Base-by-base conservation (phyloP, 139 green algal species). In the Desmodesmus armatus region DNA sequence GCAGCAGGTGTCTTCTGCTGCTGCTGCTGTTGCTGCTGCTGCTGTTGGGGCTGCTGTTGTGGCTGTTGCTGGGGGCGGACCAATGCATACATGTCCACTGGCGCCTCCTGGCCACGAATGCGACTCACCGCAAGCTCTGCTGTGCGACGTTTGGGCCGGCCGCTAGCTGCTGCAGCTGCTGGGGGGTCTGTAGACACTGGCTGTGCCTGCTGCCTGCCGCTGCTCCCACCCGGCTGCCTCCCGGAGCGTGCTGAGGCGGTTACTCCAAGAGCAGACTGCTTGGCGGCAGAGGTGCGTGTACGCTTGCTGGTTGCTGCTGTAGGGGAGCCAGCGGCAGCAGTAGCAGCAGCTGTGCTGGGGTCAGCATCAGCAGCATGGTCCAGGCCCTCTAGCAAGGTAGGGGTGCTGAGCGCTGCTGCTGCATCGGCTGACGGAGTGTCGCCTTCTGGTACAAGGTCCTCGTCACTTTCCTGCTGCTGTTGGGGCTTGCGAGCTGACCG, bases 101-200 rank as follows among this genome's bases (percentile, higher is more conserved):
- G 79, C 5, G 65, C 41, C 25, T 19, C 79, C 29, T 77, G 43
- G 11, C 79, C 79, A n/a, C 79, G 43, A 43, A 85, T 85, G 65
- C 79, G 79, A 39, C 63, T 75, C 1, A 77, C 43, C 25, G 79
- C 79, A 7, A 85, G 33, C 35, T 85, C 62, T 19, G 79, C 79
- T 21, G 31, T 65, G 21, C 4, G 35, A n/a, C 79, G 63, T 1
- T 44, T 41, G 2, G 79, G 79, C 31, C 79, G 29, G 11, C 29
- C 79, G 35, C 37, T 58, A 15, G 51, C 74, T 67, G 49, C 49
- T 40, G 47, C 40, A 25, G 35, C 53, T 72, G 76, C 76, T 74
- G 66, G 1, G 60, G 17, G 27, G n/a, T n/a, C n/a, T n/a, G n/a
- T n/a, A n/a, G n/a, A 11, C 23, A 66, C 1, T 1, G 31, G 58